Percentiles rank a stretch among this genome's conserved stretches.
Conservation (phyloP, 805 yeast genomes). For the Pichia manshurica region DNA sequence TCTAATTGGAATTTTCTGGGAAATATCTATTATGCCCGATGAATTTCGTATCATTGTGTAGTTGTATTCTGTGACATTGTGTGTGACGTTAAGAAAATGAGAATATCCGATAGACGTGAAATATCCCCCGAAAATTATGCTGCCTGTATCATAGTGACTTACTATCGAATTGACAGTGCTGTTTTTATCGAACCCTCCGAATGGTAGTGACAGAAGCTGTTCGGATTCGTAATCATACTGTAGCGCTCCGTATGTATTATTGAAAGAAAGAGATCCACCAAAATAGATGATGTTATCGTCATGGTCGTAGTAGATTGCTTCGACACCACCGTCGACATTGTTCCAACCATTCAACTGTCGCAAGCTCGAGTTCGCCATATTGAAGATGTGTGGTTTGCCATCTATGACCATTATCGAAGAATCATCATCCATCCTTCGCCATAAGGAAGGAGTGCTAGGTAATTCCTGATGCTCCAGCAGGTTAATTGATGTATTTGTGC, state of each 20-base stretch:
- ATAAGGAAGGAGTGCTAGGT: conserved; percentile 8
- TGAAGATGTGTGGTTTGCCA: conserved; percentile 24
- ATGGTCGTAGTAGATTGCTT: conserved; percentile 43
- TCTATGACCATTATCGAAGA: conserved; percentile 17
- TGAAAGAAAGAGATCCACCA: conserved; percentile 69
- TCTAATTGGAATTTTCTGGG: conserved; percentile 39
- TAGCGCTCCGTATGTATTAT: conserved; percentile 51
- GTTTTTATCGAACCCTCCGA: conserved; percentile 67
- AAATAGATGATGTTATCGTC: conserved; percentile 51
- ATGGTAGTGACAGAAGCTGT: conserved; percentile 47
- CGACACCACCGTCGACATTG: conserved; percentile 35
- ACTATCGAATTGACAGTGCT: conserved; percentile 59
- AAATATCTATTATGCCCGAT: conserved; percentile 20
- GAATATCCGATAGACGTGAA: conserved; percentile 58
- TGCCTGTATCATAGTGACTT: conserved; percentile 36
- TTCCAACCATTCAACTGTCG: conserved; percentile 22
- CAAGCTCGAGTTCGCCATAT: conserved; percentile 4
- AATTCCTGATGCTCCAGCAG: not conserved
- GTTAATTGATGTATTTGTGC: conserved; percentile 13
- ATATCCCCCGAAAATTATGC: conserved; percentile 73
- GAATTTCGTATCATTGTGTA: conserved; percentile 19
- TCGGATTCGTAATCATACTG: conserved; percentile 49
- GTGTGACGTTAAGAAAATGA: conserved; percentile 30
- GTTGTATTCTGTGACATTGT: conserved; percentile 22
- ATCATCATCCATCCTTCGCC: conserved; percentile 9